Evolutionary conservation across 805 yeast genomes (phyloP), one percentile per base, ranked within the genome.

Genomic region (Lachancea quebecensis): DNA sequence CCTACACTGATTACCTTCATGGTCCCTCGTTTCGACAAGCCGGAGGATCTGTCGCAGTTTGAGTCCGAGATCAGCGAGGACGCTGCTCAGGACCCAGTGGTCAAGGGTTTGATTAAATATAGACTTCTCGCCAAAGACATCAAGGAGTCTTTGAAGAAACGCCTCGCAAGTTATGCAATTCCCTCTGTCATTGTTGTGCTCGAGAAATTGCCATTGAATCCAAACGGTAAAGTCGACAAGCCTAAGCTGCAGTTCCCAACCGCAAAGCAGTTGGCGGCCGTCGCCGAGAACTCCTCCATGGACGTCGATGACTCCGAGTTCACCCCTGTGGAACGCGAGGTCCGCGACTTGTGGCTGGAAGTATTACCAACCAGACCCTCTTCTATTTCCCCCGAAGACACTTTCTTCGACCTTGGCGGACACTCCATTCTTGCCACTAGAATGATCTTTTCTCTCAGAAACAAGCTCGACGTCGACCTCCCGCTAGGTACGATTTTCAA

Each of bases 171-270:
- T 11, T 93, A 93, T 64, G 96, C 99, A 14, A 82, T 93, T 39
- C 99, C 99, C 38, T 76, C 96, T 0, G 72, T 91, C 31, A 81
- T 93, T 58, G 91, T 93, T 41, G 97, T 97, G 12, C 73, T 95
- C 70, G 73, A 77, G 21, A 82, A 80, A 57, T 69, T 93, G 61
- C 99, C 99, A 21, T 73, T 93, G 67, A 93, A 93, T 68, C 99
- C 99, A 48, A 93, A 93, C 64, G 99, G 99, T 56, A 93, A 93
- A 67, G 88, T 93, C 47, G 99, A 93, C 70, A 93, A 93, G 70
- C 98, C 98, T 32, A 89, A 91, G 59, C 71, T 93, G 50, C 98
- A 96, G 38, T 88, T 85, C 78, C 99, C 99, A 44, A 87, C 87
- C 46, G 75, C 85, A 18, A 91, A 84, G 14, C 96, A 91, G 67